Conservation (phyloP, 176 grass and related monocot genomes). For the Oryza glumipatula region DNA sequence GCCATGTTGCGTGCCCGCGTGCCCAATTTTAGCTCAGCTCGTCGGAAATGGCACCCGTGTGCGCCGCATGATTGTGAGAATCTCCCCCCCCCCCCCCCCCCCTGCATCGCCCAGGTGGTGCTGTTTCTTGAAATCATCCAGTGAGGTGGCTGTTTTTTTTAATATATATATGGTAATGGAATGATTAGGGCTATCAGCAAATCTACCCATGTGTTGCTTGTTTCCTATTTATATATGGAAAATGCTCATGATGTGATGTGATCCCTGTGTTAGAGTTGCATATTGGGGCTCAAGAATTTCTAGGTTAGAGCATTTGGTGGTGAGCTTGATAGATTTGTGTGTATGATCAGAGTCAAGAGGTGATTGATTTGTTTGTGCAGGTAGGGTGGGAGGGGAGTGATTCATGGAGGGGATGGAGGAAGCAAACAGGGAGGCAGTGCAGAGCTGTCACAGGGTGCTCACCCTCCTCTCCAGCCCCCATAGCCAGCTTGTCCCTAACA, state of each 20-base stretch:
- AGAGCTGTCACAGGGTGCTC: constrained; percentile 79
- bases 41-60: constrained; percentile 27
- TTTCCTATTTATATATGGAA: background rate
- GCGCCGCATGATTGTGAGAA: constrained; percentile 44
- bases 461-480: constrained; percentile 65
- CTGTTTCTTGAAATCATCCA: constrained; percentile 45
- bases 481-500: constrained; percentile 53
- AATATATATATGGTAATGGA: constrained; percentile 12
- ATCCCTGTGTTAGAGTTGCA: background rate
- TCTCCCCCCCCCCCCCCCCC: too few species aligned
- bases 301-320: background rate
- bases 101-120: background rate
- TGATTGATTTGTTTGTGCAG: constrained; percentile 34
- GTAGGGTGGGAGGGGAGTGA: constrained; percentile 23
- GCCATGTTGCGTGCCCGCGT: constrained; percentile 25
- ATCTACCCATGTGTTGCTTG: constrained; percentile 13
- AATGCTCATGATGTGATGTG: constrained; percentile 20
- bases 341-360: background rate
- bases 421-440: constrained; percentile 65
- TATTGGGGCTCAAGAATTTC: constrained; percentile 18
- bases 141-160: background rate
- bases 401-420: constrained; percentile 78
- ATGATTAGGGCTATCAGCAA: constrained; percentile 43
- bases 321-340: background rate
- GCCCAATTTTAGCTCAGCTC: constrained; percentile 37